Conservation (phyloP, 1,284 basidiomycete species). For the Mrakiaceae sp. region DNA sequence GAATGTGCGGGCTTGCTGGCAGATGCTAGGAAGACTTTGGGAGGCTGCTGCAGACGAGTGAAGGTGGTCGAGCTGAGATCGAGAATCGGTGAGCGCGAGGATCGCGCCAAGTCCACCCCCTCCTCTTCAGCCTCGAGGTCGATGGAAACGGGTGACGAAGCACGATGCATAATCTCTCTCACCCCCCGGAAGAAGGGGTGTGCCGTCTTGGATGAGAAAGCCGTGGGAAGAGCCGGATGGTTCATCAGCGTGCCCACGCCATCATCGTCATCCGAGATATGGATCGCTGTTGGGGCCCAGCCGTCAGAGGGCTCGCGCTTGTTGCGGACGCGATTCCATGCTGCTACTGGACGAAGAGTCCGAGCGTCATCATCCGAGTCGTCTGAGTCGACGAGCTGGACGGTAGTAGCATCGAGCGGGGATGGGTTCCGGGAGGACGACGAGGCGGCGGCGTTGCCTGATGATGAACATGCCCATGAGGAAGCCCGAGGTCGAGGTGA, state of each 20-base stretch:
- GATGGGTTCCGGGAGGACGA: no score
- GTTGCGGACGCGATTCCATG: background rate
- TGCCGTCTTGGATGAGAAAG: background rate
- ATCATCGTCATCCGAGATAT: background rate
- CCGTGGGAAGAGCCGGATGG: background rate
- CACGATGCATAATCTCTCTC: background rate
- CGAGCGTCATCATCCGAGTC: background rate
- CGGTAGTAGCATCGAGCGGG: no score
- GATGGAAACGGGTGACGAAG: background rate
- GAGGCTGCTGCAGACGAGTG: background rate
- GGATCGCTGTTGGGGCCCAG: background rate
- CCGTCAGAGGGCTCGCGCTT: background rate
- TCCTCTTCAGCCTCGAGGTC: background rate
- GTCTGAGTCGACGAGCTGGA: no score
- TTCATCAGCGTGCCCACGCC: background rate
- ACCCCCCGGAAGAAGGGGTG: background rate
- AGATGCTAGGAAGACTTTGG: background rate
- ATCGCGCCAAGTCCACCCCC: background rate
- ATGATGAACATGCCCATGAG: no score
- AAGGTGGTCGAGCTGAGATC: background rate
- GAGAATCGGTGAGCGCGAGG: background rate
- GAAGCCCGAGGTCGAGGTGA: no score
- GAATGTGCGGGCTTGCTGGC: background rate
- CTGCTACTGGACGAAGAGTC: background rate
- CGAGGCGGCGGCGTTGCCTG: no score